Evolutionary conservation across 768 basidiomycete genomes (phyloP).

Genomic region (Crucibulum laeve): DNA sequence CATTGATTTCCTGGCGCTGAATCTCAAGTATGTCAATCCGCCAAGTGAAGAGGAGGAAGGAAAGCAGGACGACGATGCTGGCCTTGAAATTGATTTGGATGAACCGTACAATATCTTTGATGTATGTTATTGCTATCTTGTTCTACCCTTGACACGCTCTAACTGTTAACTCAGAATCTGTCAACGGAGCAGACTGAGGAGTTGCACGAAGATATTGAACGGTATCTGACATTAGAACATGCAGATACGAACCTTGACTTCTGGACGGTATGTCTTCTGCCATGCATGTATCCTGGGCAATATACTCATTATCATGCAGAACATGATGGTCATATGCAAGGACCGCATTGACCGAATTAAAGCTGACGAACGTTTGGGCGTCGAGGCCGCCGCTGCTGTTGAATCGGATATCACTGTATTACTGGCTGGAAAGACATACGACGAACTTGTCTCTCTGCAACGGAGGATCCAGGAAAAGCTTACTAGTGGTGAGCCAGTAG

Average conservation of each 20-base stretch:
- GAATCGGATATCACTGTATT: slow-evolving; percentile 81
- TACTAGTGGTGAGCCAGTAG: slow-evolving; percentile 87
- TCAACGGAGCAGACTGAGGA: slow-evolving; percentile 87
- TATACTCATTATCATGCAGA: slow-evolving; percentile 36
- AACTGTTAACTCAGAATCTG: slow-evolving; percentile 54
- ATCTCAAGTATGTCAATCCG: slow-evolving; percentile 87
- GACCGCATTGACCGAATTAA: slow-evolving; percentile 80
- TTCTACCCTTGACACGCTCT: slow-evolving; percentile 10
- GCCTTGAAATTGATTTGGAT: slow-evolving; percentile 95
- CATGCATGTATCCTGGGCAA: slow-evolving; percentile 2
- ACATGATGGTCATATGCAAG: slow-evolving; percentile 97
- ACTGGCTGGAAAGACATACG: slow-evolving; percentile 80
- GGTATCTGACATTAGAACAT: slow-evolving; percentile 84
- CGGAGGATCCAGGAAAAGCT: slow-evolving; percentile 85
- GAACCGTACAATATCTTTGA: slow-evolving; percentile 98
- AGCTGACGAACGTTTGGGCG: slow-evolving; percentile 53
- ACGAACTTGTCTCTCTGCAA: slow-evolving; percentile 81
- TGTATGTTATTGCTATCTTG: slow-evolving; percentile 41
- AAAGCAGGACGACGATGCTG: slow-evolving; percentile 70
- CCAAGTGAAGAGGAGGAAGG: slow-evolving; percentile 61
- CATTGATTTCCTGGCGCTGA: slow-evolving; percentile 96
- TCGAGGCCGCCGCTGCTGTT: slow-evolving; percentile 74
- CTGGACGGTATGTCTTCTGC: slow-evolving; percentile 72
- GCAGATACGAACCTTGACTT: slow-evolving; percentile 88
- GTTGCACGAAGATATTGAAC: slow-evolving; percentile 90